phyloP scores from a whole-genome alignment of 176 grass and related monocot genomes.

The Triticum monococcum region DNA sequence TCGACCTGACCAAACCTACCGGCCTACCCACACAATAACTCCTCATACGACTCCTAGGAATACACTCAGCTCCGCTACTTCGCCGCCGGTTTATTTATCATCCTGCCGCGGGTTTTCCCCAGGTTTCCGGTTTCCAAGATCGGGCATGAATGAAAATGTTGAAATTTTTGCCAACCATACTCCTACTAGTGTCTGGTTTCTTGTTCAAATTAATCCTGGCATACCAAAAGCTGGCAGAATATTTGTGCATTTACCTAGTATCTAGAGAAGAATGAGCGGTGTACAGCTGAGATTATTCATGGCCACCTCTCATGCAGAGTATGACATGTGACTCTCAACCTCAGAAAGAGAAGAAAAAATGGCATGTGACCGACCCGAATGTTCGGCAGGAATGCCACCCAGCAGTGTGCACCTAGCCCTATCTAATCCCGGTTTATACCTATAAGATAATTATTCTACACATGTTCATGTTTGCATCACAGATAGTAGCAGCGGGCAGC shows the following conservation, averaged over 20 bases:
- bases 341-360: background rate
- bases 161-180: background rate
- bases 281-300: background rate
- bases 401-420: too few relatives aligned
- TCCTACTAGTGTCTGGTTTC: too few relatives aligned
- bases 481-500: too few relatives aligned
- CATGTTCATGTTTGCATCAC: too few relatives aligned
- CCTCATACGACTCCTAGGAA: background rate
- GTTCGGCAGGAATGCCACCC: background rate
- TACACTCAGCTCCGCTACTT: background rate
- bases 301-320: background rate
- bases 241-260: too few relatives aligned
- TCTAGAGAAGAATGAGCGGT: too few relatives aligned
- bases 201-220: too few relatives aligned
- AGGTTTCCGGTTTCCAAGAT: background rate
- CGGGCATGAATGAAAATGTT: background rate
- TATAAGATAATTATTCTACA: too few relatives aligned
- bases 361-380: background rate
- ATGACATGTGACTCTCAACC: too few relatives aligned
- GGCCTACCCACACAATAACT: slow-evolving; percentile 19
- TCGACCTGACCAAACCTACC: slow-evolving; percentile 18
- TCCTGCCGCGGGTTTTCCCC: background rate
- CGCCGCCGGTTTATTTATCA: background rate
- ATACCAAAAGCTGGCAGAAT: too few relatives aligned
- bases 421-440: too few relatives aligned